Percentiles rank a stretch among this genome's conserved stretches.
Conservation (phyloP, 129 eudicot species). For the sunflower (Helianthus annuus) region HanXRQr2.0-SUNRISE NC_035435.2:137561320-137561819, state of each 20-base stretch:
- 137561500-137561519: too few relatives aligned
- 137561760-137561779: too few relatives aligned
- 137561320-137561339: too few relatives aligned
- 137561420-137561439: not conserved
- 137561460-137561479: too few relatives aligned
- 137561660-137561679: not conserved
- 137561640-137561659: not conserved
- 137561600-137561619: slow-evolving; percentile 8
- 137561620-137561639: slow-evolving; percentile 16
- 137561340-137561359: too few relatives aligned
- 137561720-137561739: too few relatives aligned
- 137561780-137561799: too few relatives aligned
- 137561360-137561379: slow-evolving; percentile 25
- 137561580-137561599: slow-evolving; percentile 8
- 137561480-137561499: too few relatives aligned
- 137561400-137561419: not conserved
- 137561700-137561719: too few relatives aligned
- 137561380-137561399: slow-evolving; percentile 17
- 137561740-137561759: too few relatives aligned
- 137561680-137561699: slow-evolving; percentile 18
- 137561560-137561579: slow-evolving; percentile 11
- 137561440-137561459: slow-evolving; percentile 19
- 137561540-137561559: not conserved
- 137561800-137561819: too few relatives aligned
- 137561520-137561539: too few relatives aligned